Evolutionary conservation across 139 green algal genomes (phyloP), one percentile per base, ranked within the genome.

Genomic region (Chlamydomonas urium): DNA sequence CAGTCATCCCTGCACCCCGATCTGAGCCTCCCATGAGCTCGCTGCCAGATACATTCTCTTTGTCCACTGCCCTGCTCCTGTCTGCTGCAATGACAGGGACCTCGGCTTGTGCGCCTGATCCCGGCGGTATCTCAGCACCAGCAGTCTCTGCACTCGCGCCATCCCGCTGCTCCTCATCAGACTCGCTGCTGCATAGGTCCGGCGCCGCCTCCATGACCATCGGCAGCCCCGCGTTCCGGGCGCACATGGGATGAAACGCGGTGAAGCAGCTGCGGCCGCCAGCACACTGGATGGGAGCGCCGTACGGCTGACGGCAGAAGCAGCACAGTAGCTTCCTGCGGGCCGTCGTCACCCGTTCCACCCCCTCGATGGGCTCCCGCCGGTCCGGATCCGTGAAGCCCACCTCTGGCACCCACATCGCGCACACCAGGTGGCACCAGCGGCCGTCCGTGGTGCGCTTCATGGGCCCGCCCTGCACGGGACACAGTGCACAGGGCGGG

Each of bases 331-430:
- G 47, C 38, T 62, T 37, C 26, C 47, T 31, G 14, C 66, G 42
- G 4, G 66, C 66, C 6, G 26, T 26, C 4, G 28, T 73, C 10
- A 73, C 45, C 66, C 63, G 47, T 5, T 63, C 45, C 4, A 38
- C n/a, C 10, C 66, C 66, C 45, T 73, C 66, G 29, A 73, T 73
- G n/a, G 66, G 66, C 45, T 63, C 66, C 66, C 26, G 10, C 14
- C 29, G 24, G 4, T 63, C 66, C 3, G 66, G 45, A 26, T 73
- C 45, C 4, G 14, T 10, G 31, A 73, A 73, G 29, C 66, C 66
- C 4, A 45, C 35, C 38, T 73, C 66, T 17, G 66, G 66, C 8
- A 63, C 31, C 66, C 66, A 73, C 42, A 73, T 73, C 4, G 66
- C 47, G 29, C 66, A 73, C 45, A 73, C 31, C 8, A 73, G 45